Conservation (phyloP, 768 basidiomycete genomes). For the Lactarius psammicola region DNA sequence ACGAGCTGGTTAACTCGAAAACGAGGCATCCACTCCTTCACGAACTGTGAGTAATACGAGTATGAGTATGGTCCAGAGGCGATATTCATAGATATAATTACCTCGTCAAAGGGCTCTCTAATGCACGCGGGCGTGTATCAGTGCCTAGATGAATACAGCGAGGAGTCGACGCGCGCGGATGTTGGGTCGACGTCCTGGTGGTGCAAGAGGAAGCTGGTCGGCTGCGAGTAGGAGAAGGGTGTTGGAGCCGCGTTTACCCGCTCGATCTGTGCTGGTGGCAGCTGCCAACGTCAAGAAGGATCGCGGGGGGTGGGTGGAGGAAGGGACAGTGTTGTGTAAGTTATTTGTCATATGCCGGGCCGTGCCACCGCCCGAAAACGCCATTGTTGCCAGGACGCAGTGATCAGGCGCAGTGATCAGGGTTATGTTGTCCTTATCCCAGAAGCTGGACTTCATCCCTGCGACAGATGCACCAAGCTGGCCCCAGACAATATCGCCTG, state of each 20-base stretch:
- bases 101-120: no score
- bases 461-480: slow-evolving; percentile 22
- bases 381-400: slow-evolving; percentile 17
- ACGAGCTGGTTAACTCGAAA: no score
- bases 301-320: no score
- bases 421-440: slow-evolving; percentile 2
- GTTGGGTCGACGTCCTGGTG: slow-evolving; percentile 22
- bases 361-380: slow-evolving; percentile 25
- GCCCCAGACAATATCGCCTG: slow-evolving; percentile 28
- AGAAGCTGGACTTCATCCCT: slow-evolving; percentile 24
- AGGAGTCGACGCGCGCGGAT: no score
- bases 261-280: slow-evolving; percentile 10
- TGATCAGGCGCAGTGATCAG: no score
- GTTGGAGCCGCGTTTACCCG: slow-evolving; percentile 23
- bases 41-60: no score
- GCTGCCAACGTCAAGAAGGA: slow-evolving; percentile 1
- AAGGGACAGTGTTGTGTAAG: not conserved
- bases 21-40: no score
- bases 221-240: slow-evolving; percentile 8
- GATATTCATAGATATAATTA: no score
- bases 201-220: slow-evolving; percentile 25
- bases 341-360: slow-evolving; percentile 27
- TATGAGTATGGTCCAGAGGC: no score
- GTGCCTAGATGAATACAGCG: no score
- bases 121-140: no score